Percentiles rank a stretch among this genome's conserved stretches.
phyloP scores from a whole-genome alignment of 2,329 filamentous ascomycete genomes.

The Xylariomycetidae sp. region DNA sequence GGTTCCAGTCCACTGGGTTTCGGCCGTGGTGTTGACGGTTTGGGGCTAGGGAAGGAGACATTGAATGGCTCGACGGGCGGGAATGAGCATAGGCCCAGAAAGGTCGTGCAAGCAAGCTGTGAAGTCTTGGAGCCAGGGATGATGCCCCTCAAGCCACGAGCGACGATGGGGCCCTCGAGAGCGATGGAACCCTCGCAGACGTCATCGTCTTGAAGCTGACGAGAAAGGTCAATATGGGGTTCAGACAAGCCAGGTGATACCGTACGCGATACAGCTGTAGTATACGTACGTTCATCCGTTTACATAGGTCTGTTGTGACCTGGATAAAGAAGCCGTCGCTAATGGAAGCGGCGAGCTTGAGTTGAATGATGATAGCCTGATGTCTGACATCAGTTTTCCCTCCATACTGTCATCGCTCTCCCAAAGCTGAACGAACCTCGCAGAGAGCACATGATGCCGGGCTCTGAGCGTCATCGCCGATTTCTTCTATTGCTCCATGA shows the following conservation, averaged over 20 bases:
- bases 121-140: constrained; percentile 42
- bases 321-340: constrained; percentile 21
- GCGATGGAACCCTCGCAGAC: constrained; percentile 48
- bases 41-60: constrained; percentile 37
- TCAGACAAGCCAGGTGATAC: too few species aligned
- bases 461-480: constrained; percentile 11
- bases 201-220: constrained; percentile 45
- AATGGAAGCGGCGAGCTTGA: constrained; percentile 17
- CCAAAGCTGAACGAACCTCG: constrained; percentile 21
- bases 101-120: constrained; percentile 43
- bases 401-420: neutral
- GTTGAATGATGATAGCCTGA: constrained; percentile 16
- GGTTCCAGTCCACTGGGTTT: constrained; percentile 38
- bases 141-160: constrained; percentile 41
- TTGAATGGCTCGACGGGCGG: constrained; percentile 37
- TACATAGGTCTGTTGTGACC: constrained; percentile 18
- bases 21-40: constrained; percentile 31
- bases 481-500: too few species aligned
- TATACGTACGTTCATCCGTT: constrained; percentile 15
- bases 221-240: constrained; percentile 5
- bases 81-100: constrained; percentile 48
- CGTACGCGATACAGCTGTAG: too few species aligned
- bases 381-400: constrained; percentile 4
- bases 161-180: constrained; percentile 47
- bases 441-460: constrained; percentile 22